Percentiles rank a stretch among this genome's conserved stretches.
Conservation (phyloP, 768 basidiomycete genomes). For the Leccinum disarticulatum region DNA sequence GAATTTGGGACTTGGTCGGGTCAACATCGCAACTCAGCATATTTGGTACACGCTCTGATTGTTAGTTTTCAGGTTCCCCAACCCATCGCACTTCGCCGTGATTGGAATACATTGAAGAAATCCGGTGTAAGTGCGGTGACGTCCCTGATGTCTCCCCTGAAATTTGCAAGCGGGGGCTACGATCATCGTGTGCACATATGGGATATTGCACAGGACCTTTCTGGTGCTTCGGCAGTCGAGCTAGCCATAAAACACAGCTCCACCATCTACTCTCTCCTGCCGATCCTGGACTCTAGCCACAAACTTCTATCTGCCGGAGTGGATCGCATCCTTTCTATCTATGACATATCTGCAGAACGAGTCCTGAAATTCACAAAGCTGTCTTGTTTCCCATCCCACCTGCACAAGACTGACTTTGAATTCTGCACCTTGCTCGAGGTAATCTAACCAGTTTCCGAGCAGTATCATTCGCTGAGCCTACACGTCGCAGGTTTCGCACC, state of each 20-base stretch:
- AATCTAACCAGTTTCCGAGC: conserved; percentile 4
- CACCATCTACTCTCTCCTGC: conserved; percentile 42
- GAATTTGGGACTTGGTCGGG: conserved; percentile 18
- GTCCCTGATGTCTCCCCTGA: conserved; percentile 39
- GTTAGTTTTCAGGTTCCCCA: conserved; percentile 7
- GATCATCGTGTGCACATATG: conserved; percentile 51
- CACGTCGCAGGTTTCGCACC: conserved; percentile 42
- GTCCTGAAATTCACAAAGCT: conserved; percentile 40
- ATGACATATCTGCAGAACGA: conserved; percentile 48
- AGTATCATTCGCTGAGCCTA: background rate
- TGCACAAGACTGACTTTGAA: conserved; percentile 37
- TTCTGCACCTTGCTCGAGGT: conserved; percentile 49
- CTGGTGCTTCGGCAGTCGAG: conserved; percentile 30
- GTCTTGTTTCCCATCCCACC: conserved; percentile 46
- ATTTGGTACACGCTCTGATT: conserved; percentile 5
- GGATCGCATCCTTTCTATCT: conserved; percentile 45
- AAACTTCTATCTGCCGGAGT: conserved; percentile 50
- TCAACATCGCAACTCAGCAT: conserved; percentile 14
- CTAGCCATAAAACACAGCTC: conserved; percentile 45
- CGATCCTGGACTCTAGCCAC: conserved; percentile 44
- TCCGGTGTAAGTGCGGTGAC: conserved; percentile 44
- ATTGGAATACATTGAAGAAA: conserved; percentile 38
- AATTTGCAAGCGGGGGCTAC: conserved; percentile 51
- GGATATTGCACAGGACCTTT: conserved; percentile 37
- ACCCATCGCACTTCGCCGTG: conserved; percentile 21